Evolutionary conservation across 192 early-diverging fungal species (phyloP).

Genomic region (Linnemannia zychae): DNA sequence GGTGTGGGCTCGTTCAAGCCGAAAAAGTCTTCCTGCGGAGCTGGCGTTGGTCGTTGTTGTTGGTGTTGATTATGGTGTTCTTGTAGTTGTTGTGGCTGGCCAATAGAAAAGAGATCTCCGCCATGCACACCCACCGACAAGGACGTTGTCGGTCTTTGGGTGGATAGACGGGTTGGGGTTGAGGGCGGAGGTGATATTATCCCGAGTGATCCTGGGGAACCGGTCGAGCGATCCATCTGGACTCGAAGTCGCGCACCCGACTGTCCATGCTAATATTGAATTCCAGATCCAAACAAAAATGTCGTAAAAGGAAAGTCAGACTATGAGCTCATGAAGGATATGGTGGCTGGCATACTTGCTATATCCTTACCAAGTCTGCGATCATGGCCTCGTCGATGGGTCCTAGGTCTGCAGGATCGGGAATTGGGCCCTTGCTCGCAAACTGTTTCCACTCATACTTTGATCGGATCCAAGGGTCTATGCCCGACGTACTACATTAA

Average conservation of each 20-base stretch:
- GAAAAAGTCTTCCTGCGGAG: conserved; percentile 38
- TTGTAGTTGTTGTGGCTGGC: conserved; percentile 16
- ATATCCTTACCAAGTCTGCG: conserved; percentile 26
- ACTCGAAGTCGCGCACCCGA: conserved; percentile 3
- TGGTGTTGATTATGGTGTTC: neutral
- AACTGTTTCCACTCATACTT: conserved; percentile 88
- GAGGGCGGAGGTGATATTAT: conserved; percentile 48
- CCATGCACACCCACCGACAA: conserved; percentile 18
- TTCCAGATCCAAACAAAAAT: neutral
- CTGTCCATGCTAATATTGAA: conserved; percentile 27
- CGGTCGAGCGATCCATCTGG: conserved; percentile 18
- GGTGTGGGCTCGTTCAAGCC: conserved; percentile 40
- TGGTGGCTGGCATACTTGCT: too few relatives aligned
- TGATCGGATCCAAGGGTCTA: conserved; percentile 80
- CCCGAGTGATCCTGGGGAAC: conserved; percentile 38
- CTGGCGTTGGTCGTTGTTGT: neutral
- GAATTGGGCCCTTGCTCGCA: conserved; percentile 77
- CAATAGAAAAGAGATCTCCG: conserved; percentile 32
- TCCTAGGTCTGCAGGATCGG: conserved; percentile 77
- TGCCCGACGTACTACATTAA: conserved; percentile 58
- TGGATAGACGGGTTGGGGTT: conserved; percentile 22
- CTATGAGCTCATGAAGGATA: too few relatives aligned
- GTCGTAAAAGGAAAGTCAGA: too few relatives aligned
- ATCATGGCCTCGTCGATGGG: conserved; percentile 36
- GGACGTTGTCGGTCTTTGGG: conserved; percentile 12